These are phyloP conservation scores for Rachicladosporium sp. DNA, from an alignment of 2,329 filamentous ascomycete genomes.

Conservation along the genomic window DNA sequence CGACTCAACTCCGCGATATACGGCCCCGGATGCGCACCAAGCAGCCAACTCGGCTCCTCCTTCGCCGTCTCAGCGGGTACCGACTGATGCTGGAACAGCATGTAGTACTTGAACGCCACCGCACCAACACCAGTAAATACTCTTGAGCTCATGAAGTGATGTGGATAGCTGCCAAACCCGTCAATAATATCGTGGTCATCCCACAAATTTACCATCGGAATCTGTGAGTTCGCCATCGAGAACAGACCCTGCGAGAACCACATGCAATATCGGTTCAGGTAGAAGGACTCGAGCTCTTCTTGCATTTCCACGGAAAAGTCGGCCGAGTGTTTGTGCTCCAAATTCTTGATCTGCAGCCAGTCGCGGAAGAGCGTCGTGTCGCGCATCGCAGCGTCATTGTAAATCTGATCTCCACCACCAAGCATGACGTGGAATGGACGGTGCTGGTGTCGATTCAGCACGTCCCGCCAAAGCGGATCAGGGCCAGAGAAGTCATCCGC, in stretches of 20 bases:
- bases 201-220: constrained; percentile 97
- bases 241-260: constrained; percentile 98
- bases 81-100: constrained; percentile 96
- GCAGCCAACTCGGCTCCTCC: constrained; percentile 81
- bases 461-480: constrained; percentile 93
- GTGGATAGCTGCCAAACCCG: constrained; percentile 84
- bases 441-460: constrained; percentile 82
- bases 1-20: constrained; percentile 82
- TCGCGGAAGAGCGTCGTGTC: constrained; percentile 66
- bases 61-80: constrained; percentile 66
- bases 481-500: constrained; percentile 75
- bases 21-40: constrained; percentile 68
- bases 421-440: constrained; percentile 97
- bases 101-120: constrained; percentile 95
- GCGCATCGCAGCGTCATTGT: constrained; percentile 74
- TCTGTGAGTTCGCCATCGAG: constrained; percentile 82
- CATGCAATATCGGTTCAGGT: constrained; percentile 74
- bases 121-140: constrained; percentile 84
- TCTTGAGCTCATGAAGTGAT: constrained; percentile 80
- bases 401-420: constrained; percentile 92
- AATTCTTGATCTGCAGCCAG: constrained; percentile 74
- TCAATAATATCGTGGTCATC: constrained; percentile 66
- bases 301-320: constrained; percentile 74
- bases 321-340: constrained; percentile 63
- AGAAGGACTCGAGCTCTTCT: constrained; percentile 77